Conservation (phyloP, 164 flowering plant genomes). For the Saururus chinensis region DNA sequence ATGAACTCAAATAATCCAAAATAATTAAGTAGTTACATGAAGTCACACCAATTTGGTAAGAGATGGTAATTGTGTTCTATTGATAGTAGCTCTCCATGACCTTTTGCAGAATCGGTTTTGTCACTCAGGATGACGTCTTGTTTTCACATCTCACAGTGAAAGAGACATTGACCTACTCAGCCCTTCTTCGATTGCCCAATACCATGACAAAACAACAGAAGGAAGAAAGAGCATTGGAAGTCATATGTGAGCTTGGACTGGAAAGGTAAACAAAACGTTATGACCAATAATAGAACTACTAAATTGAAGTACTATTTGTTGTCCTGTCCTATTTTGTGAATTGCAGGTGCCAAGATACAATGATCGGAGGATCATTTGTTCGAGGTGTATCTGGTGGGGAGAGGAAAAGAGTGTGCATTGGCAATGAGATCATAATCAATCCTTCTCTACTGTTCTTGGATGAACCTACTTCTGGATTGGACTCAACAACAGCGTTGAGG, state of each 20-base stretch:
- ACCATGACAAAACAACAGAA: conserved; percentile 62
- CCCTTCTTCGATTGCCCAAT: conserved; percentile 70
- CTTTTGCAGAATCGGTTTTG: conserved; percentile 86
- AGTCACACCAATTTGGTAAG: too few relatives aligned
- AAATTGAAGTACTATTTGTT: too few relatives aligned
- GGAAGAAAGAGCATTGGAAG: conserved; percentile 72
- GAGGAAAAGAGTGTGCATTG: conserved; percentile 7
- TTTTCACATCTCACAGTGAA: conserved; percentile 91
- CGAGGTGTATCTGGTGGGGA: conserved; percentile 9
- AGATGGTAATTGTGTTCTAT: too few relatives aligned
- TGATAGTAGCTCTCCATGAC: background rate
- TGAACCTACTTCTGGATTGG: conserved; percentile 7
- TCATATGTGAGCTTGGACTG: conserved; percentile 79
- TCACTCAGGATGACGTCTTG: conserved; percentile 92
- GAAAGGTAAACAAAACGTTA: conserved; percentile 41
- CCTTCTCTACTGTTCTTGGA: conserved; percentile 8
- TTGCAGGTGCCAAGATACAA: conserved; percentile 8
- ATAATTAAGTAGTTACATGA: too few relatives aligned
- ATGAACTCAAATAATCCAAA: too few relatives aligned
- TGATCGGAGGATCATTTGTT: conserved; percentile 5
- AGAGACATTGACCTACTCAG: conserved; percentile 83
- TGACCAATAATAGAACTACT: too few relatives aligned
- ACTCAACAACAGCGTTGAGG: conserved; percentile 4
- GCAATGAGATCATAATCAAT: conserved; percentile 6
- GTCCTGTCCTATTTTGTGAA: background rate